A percentile compares a stretch with the other conserved stretches of the same genome.
phyloP scores from a whole-genome alignment of 2,329 filamentous ascomycete genomes.

The Diaporthe vaccinii region DNA sequence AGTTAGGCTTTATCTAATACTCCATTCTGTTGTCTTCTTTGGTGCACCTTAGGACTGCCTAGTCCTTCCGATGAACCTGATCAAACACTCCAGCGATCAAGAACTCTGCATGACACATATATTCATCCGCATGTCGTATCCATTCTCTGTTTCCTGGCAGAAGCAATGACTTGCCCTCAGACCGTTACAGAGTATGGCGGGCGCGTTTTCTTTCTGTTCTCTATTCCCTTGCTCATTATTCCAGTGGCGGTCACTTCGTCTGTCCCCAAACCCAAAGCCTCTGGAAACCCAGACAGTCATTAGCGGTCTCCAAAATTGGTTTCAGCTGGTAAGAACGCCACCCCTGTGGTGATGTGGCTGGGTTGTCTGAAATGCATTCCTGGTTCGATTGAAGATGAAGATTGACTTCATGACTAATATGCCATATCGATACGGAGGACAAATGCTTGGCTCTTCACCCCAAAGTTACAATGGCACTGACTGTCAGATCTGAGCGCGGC shows the following conservation, averaged over 20 bases:
- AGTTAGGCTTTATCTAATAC: too few species aligned
- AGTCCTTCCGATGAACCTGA: too few species aligned
- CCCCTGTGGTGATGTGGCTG: neutral
- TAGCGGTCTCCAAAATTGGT: neutral
- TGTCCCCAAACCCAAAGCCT: neutral
- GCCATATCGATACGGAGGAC: neutral
- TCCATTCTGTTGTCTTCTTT: too few species aligned
- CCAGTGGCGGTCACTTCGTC: neutral
- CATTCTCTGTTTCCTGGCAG: too few species aligned
- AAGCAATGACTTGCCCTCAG: neutral
- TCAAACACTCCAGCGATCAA: too few species aligned
- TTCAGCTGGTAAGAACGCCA: neutral
- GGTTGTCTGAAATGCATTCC: neutral
- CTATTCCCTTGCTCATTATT: too few species aligned
- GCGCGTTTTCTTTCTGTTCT: neutral
- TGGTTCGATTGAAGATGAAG: neutral
- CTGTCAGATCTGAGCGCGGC: neutral
- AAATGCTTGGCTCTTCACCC: neutral
- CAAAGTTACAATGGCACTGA: neutral
- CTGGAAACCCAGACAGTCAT: neutral
- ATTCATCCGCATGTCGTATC: too few species aligned
- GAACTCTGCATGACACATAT: too few species aligned
- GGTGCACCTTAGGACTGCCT: too few species aligned
- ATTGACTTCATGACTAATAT: neutral
- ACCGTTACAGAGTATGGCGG: neutral